These are phyloP conservation scores for Apiospora arundinis DNA, from an alignment of 2,329 filamentous ascomycete genomes.

Conservation along the genomic window DNA sequence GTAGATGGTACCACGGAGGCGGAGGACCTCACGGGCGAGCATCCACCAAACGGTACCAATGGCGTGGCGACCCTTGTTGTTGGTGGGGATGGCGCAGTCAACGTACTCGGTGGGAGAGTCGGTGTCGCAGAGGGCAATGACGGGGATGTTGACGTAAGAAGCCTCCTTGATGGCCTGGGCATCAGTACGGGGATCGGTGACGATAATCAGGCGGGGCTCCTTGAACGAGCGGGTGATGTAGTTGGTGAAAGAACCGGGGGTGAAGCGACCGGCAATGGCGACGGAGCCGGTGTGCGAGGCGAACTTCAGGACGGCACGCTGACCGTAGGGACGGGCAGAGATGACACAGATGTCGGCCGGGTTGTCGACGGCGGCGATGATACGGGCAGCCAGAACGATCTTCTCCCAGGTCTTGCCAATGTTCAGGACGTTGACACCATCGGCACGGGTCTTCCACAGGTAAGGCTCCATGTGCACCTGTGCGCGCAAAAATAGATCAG, in stretches of 20 bases:
- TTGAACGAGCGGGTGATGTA: constrained; percentile 99
- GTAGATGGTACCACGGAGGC: constrained; percentile 95
- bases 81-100: constrained; percentile 99
- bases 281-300: constrained; percentile 97
- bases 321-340: constrained; percentile 98
- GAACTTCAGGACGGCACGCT: constrained; percentile 99
- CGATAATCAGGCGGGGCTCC: constrained; percentile 99
- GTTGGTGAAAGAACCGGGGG: constrained; percentile 99
- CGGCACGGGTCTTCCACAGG: constrained; percentile 99
- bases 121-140: constrained; percentile 98
- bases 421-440: constrained; percentile 99
- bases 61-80: constrained; percentile 99
- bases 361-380: constrained; percentile 99
- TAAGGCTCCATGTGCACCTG: constrained; percentile 94
- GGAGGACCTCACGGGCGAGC: constrained; percentile 98
- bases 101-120: constrained; percentile 99
- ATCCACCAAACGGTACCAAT: constrained; percentile 99
- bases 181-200: constrained; percentile 99
- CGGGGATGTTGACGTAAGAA: constrained; percentile 99
- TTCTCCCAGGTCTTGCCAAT: constrained; percentile 99
- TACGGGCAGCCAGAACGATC: constrained; percentile 73
- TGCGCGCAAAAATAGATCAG: constrained; percentile 15
- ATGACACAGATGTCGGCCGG: constrained; percentile 99
- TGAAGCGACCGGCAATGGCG: constrained; percentile 99
- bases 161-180: constrained; percentile 99